phyloP scores from a whole-genome alignment of 2,329 filamentous ascomycete genomes.

The Pseudocercospora vitis region DNA sequence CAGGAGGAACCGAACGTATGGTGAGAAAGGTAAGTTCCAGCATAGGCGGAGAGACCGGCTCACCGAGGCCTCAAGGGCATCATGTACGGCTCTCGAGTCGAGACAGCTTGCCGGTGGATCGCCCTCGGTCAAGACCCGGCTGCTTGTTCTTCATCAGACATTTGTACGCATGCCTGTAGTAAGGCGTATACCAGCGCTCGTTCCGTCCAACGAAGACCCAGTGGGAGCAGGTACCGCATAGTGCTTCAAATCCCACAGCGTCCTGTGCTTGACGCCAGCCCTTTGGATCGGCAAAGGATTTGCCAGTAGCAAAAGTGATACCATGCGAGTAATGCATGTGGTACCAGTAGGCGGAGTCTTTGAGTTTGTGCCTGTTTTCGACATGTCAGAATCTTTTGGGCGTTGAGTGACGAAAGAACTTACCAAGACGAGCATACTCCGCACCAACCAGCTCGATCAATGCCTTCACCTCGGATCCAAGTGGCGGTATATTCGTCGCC shows the following conservation, averaged over 20 bases:
- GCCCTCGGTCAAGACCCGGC: conserved; percentile 8
- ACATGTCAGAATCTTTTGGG: neutral
- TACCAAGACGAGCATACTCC: conserved; percentile 83
- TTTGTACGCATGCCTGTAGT: conserved; percentile 89
- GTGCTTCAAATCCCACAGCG: conserved; percentile 76
- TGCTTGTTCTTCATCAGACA: conserved; percentile 27
- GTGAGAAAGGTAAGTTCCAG: neutral
- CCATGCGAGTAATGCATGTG: conserved; percentile 80
- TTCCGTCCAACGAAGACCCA: conserved; percentile 81
- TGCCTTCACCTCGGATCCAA: conserved; percentile 82
- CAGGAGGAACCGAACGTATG: conserved; percentile 21
- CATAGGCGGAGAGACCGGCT: neutral
- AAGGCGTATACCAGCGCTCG: conserved; percentile 90
- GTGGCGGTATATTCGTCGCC: conserved; percentile 80
- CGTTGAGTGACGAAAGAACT: neutral
- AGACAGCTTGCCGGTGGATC: conserved; percentile 22
- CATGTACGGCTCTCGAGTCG: conserved; percentile 8
- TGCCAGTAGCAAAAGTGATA: conserved; percentile 72
- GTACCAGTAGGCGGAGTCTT: conserved; percentile 92
- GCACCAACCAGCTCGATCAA: conserved; percentile 87
- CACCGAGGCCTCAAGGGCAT: neutral
- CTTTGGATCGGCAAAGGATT: conserved; percentile 74
- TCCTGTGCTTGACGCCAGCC: conserved; percentile 76
- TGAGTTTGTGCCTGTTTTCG: conserved; percentile 62
- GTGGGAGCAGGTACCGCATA: conserved; percentile 73